These are phyloP conservation scores for Eimeria sp. DNA, from an alignment of 169 alveolate species.

Conservation along the genomic window DNA sequence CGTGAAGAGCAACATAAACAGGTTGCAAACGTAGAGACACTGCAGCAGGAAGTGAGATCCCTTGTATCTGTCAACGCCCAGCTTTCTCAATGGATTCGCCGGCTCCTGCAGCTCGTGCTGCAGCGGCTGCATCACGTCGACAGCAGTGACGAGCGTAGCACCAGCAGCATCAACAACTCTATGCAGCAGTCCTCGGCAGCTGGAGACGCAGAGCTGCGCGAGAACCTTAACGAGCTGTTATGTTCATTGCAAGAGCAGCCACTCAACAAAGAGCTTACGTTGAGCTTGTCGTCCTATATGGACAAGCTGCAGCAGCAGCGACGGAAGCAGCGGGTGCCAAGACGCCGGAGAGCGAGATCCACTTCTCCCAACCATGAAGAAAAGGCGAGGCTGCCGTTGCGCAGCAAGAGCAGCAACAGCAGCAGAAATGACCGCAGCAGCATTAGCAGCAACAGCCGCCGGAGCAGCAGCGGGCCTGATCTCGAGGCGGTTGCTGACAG, in stretches of 20 bases:
- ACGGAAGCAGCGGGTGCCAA: slow-evolving; percentile 9
- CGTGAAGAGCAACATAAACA: neutral
- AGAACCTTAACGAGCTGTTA: slow-evolving; percentile 39
- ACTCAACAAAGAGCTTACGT: neutral
- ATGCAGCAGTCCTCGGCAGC: slow-evolving; percentile 23
- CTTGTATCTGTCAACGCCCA: slow-evolving; percentile 27
- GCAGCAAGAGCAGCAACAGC: slow-evolving; percentile 58
- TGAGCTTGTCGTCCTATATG: slow-evolving; percentile 18
- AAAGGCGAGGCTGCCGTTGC: neutral
- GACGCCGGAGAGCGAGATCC: slow-evolving; percentile 17
- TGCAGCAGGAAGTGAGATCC: slow-evolving; percentile 36
- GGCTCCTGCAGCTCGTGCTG: slow-evolving; percentile 58
- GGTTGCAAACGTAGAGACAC: slow-evolving; percentile 1
- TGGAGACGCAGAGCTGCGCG: slow-evolving; percentile 37
- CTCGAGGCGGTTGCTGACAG: neutral
- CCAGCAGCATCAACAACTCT: slow-evolving; percentile 17
- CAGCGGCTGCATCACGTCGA: slow-evolving; percentile 52
- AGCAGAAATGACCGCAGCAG: neutral
- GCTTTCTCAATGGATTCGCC: slow-evolving; percentile 62
- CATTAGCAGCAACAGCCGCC: slow-evolving; percentile 31
- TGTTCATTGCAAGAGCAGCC: slow-evolving; percentile 48
- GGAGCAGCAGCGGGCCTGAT: neutral
- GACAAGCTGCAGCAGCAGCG: slow-evolving; percentile 60
- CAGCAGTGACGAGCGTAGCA: neutral
- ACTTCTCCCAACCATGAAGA: neutral